A percentile compares a stretch with the other conserved stretches of the same genome.
Conservation (phyloP, 2,329 filamentous ascomycete species). For the Fusarium subtropicale region DNA sequence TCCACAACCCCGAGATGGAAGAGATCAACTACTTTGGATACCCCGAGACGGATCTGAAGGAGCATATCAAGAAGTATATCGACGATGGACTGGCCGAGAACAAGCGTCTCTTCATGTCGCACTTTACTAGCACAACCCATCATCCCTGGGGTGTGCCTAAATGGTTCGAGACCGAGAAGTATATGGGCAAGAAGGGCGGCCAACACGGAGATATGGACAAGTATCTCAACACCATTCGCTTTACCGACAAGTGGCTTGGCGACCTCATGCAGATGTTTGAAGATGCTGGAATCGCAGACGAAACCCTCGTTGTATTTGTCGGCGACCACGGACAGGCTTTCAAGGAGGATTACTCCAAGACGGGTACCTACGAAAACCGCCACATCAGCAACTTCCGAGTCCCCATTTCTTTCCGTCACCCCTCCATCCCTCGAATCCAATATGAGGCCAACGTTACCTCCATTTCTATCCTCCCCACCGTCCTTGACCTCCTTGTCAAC, state of each 20-base stretch:
- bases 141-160: constrained; percentile 47
- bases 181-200: constrained; percentile 40
- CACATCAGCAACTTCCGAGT: constrained; percentile 51
- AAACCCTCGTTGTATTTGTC: constrained; percentile 50
- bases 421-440: constrained; percentile 48
- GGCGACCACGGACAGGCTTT: constrained; percentile 52
- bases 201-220: constrained; percentile 48
- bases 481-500: constrained; percentile 50
- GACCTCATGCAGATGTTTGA: constrained; percentile 50
- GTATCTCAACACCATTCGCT: constrained; percentile 50
- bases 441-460: constrained; percentile 49
- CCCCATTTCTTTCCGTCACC: constrained; percentile 50
- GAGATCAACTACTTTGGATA: constrained; percentile 52
- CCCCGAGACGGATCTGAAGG: constrained; percentile 47
- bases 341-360: constrained; percentile 47
- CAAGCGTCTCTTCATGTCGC: constrained; percentile 51
- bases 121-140: constrained; percentile 53
- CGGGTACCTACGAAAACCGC: constrained; percentile 50
- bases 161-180: constrained; percentile 44
- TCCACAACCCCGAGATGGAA: constrained; percentile 35
- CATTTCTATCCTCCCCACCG: constrained; percentile 49
- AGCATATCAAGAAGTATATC: constrained; percentile 51
- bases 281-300: constrained; percentile 49
- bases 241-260: constrained; percentile 50
- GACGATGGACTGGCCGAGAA: constrained; percentile 46